A percentile compares a stretch with the other conserved stretches of the same genome.
Conservation (phyloP, 148 eudicot genomes). For the Cornus kousa region DNA sequence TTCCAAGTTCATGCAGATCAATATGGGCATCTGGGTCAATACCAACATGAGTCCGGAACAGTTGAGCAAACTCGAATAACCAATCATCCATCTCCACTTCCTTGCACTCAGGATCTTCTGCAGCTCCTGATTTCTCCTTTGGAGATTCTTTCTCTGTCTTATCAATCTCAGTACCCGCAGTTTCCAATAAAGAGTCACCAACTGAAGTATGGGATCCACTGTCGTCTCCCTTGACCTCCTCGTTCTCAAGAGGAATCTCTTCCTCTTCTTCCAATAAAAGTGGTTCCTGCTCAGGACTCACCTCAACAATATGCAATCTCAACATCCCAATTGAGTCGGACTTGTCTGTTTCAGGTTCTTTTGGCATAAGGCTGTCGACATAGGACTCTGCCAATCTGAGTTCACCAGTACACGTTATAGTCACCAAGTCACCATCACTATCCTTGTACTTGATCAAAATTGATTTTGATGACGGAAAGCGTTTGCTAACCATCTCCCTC, state of each 20-base stretch:
- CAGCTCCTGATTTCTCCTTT: constrained; percentile 44
- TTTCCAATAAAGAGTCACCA: constrained; percentile 51
- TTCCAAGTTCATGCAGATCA: constrained; percentile 88
- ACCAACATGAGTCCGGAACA: constrained; percentile 85
- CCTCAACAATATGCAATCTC: constrained; percentile 86
- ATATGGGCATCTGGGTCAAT: constrained; percentile 94
- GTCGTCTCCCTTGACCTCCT: constrained; percentile 53
- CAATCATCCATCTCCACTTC: constrained; percentile 95
- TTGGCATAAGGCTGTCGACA: constrained; percentile 54
- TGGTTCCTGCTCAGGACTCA: constrained; percentile 88
- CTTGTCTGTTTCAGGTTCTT: constrained; percentile 59
- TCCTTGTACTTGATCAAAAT: constrained; percentile 85
- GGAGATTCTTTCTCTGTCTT: constrained; percentile 47
- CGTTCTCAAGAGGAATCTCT: constrained; percentile 52
- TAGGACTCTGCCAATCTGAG: constrained; percentile 75
- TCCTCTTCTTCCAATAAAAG: constrained; percentile 62
- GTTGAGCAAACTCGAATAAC: constrained; percentile 90
- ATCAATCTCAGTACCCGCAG: constrained; percentile 48
- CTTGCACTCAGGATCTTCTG: constrained; percentile 64
- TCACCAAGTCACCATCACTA: constrained; percentile 84
- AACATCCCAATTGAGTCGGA: constrained; percentile 53
- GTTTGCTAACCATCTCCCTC: constrained; percentile 68
- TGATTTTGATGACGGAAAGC: constrained; percentile 78
- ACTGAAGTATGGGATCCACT: constrained; percentile 58
- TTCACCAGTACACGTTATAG: constrained; percentile 73